Evolutionary conservation across 2,329 filamentous ascomycete genomes (phyloP).

Genomic region (Aureobasidium sp.): DNA sequence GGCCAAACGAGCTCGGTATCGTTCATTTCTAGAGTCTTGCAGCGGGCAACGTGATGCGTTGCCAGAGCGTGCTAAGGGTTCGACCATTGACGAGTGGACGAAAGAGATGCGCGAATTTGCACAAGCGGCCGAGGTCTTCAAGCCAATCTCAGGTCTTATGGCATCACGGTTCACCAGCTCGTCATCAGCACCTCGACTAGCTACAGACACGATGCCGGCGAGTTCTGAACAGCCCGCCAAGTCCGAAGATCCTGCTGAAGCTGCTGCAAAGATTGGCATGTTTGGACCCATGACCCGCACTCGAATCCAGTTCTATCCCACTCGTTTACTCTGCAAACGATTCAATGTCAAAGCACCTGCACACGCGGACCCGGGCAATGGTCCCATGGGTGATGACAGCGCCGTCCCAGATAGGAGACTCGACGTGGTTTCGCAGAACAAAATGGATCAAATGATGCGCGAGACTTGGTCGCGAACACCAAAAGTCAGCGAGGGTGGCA

Average conservation of each 20-base stretch:
- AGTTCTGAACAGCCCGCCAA: not conserved
- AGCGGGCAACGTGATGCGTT: constrained; percentile 55
- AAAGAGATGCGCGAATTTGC: constrained; percentile 75
- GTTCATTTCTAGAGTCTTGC: constrained; percentile 70
- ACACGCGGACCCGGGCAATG: constrained; percentile 42
- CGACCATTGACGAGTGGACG: constrained; percentile 65
- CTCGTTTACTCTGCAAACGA: constrained; percentile 82
- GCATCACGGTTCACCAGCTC: constrained; percentile 83
- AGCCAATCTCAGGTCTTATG: constrained; percentile 86
- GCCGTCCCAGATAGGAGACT: constrained; percentile 24
- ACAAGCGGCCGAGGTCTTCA: constrained; percentile 72
- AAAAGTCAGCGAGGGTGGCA: not conserved
- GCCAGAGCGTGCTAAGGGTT: constrained; percentile 48
- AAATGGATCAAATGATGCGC: constrained; percentile 49
- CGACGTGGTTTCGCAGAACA: constrained; percentile 48
- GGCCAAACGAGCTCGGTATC: constrained; percentile 71
- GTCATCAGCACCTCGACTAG: constrained; percentile 32
- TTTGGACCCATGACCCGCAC: constrained; percentile 81
- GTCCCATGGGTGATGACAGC: constrained; percentile 27
- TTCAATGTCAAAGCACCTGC: constrained; percentile 79
- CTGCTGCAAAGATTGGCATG: constrained; percentile 86
- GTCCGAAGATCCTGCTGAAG: constrained; percentile 65
- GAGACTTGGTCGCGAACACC: constrained; percentile 29
- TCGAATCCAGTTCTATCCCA: constrained; percentile 66
- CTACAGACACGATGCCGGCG: constrained; percentile 26